Evolutionary conservation across 176 grass and related monocot species (phyloP).

Genomic region (Zizania latifolia): DNA sequence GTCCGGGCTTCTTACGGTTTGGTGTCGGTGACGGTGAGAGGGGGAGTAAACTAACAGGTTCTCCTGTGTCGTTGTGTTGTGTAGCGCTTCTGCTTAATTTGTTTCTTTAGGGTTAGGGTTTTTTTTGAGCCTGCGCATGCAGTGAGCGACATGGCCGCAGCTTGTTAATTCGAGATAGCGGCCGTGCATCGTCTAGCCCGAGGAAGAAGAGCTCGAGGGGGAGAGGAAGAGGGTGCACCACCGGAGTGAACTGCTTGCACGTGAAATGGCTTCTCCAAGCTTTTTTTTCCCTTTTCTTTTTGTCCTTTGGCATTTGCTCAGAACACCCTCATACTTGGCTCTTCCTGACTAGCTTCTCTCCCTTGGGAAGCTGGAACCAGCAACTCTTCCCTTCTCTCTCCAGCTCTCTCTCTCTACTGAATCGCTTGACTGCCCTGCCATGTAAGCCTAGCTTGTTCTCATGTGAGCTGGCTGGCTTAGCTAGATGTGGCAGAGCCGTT

Average conservation of each 20-base stretch:
- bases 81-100: neutral
- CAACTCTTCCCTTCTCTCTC: neutral
- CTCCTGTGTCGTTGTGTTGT: conserved; percentile 19
- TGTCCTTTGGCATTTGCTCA: conserved; percentile 22
- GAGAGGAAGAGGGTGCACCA: neutral
- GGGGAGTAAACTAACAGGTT: conserved; percentile 19
- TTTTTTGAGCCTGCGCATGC: conserved; percentile 24
- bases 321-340: conserved; percentile 19
- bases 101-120: conserved; percentile 69
- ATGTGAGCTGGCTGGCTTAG: conserved; percentile 44
- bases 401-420: conserved; percentile 16
- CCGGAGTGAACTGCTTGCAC: conserved; percentile 48
- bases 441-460: conserved; percentile 37
- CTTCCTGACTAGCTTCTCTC: conserved; percentile 22
- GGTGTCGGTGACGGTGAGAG: conserved; percentile 1
- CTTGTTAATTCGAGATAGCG: conserved; percentile 7
- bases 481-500: conserved; percentile 28
- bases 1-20: conserved; percentile 22
- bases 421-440: conserved; percentile 33
- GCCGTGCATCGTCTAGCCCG: conserved; percentile 2
- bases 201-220: conserved; percentile 6
- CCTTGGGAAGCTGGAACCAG: conserved; percentile 33
- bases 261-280: conserved; percentile 32
- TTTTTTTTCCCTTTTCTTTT: neutral
- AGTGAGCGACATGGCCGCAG: conserved; percentile 30